phyloP scores from a whole-genome alignment of 1,139 yeast species.

The Zygosaccharomyces sapae region DNA sequence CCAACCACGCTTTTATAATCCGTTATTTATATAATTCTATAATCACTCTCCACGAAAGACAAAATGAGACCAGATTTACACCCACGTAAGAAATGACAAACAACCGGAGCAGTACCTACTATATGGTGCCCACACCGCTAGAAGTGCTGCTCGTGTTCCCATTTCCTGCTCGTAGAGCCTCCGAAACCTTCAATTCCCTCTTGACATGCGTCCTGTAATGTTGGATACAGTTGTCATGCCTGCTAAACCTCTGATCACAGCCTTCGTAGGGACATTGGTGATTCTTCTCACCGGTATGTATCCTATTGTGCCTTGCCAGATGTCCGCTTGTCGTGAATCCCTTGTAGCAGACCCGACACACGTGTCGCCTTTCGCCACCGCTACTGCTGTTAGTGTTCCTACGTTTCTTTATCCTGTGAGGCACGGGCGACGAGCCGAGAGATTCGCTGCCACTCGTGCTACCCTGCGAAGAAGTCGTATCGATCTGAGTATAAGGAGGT shows the following conservation, averaged over 20 bases:
- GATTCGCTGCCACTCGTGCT: slow-evolving; percentile 13
- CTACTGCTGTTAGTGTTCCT: slow-evolving; percentile 15
- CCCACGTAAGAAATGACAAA: no score
- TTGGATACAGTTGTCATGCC: slow-evolving; percentile 94
- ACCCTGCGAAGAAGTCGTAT: slow-evolving; percentile 6
- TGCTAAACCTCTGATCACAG: slow-evolving; percentile 81
- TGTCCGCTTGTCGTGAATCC: slow-evolving; percentile 79
- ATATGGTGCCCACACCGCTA: no score
- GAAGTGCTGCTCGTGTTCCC: background rate
- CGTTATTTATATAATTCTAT: slow-evolving; percentile 1
- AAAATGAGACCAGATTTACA: no score
- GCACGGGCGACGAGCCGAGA: slow-evolving; percentile 8
- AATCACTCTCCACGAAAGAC: background rate
- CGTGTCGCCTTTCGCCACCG: slow-evolving; percentile 20
- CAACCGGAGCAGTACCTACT: no score
- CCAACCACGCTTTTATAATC: no score
- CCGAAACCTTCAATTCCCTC: slow-evolving; percentile 5
- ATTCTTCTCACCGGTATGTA: slow-evolving; percentile 88
- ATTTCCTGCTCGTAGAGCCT: background rate
- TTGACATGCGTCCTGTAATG: slow-evolving; percentile 71
- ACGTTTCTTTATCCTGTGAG: background rate
- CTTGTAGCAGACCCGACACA: slow-evolving; percentile 32
- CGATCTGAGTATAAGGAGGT: slow-evolving; percentile 5
- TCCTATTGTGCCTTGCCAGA: slow-evolving; percentile 77
- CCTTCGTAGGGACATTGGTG: slow-evolving; percentile 78